Evolutionary conservation across 768 basidiomycete species (phyloP), one percentile per base, ranked within the genome.

Genomic region (Leccinum boreale): DNA sequence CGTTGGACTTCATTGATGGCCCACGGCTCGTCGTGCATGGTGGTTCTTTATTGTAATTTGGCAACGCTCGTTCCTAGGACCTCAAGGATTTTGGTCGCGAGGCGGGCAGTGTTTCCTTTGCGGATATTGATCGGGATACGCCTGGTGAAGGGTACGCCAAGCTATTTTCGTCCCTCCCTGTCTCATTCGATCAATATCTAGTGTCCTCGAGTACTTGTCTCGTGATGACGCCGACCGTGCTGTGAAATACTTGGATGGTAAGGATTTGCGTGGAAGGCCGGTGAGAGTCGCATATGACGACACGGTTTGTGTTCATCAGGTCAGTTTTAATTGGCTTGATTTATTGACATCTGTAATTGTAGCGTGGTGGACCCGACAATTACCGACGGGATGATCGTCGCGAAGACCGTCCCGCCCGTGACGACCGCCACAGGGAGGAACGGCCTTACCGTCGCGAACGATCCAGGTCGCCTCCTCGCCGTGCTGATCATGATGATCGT

Each of bases 41-140:
- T 48, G 48, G 24, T 58, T 47, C 24, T 26, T 55, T 42, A 24
- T 47, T 52, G n/a, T 59, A 35, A 63, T 61, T 59, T 69, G 55
- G 65, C 63, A 26, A 56, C 70, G 73, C 74, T 65, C 74, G 56
- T 73, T 70, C 75, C 67, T 72, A 98, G 96, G 96, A 98, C 72
- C 78, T 98, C 72, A 98, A 98, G 76, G 96, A 98, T 70, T 98
- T 95, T 60, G 96, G 94, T 65, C 92, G 96, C 60, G 88, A 93
- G 68, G 92, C 91, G 51, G 94, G 93, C 45, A 90, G 86, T 69
- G 93, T 98, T 57, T 92, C 90, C 19, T 98, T 90, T 67, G 94
- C 96, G 44, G 96, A 98, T 69, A 89, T 98, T 59, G 95, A 98
- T 70, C 87, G 93, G 39, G 88, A 94, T 68, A 72, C 73, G 61